Evolutionary conservation across 1,284 basidiomycete species (phyloP).

Genomic region (Ceratobasidium sp.): DNA sequence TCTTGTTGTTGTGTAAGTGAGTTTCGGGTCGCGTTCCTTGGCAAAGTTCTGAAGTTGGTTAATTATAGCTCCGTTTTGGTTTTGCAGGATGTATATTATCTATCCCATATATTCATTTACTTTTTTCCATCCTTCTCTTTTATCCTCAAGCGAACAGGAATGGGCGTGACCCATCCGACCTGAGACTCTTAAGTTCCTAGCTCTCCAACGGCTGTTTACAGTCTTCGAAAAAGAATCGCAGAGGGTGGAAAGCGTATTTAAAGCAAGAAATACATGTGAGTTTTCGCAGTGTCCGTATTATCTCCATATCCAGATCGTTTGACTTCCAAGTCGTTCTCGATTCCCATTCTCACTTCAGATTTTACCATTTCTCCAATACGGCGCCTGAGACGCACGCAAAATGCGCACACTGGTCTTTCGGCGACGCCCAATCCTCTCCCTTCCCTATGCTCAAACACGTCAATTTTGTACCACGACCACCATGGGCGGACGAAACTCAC

Average conservation of each 20-base stretch:
- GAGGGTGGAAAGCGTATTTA: too few species aligned
- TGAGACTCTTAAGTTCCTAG: too few species aligned
- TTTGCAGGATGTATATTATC: background rate
- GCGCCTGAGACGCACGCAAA: constrained; percentile 66
- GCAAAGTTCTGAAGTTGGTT: background rate
- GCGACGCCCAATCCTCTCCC: constrained; percentile 68
- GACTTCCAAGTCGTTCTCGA: background rate
- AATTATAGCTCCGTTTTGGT: background rate
- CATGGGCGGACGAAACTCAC: constrained; percentile 54
- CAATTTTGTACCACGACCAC: background rate
- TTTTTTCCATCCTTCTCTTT: background rate
- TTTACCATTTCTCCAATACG: constrained; percentile 47
- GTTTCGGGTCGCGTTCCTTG: background rate
- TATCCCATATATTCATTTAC: background rate
- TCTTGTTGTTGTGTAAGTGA: background rate
- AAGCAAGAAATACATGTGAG: too few species aligned
- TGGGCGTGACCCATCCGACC: too few species aligned
- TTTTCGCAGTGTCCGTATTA: too few species aligned
- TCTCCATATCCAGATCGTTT: too few species aligned
- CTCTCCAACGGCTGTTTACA: too few species aligned
- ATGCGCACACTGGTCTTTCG: constrained; percentile 70
- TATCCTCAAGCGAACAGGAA: too few species aligned
- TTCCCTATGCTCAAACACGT: constrained; percentile 56
- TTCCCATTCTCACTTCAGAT: background rate
- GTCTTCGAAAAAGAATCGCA: too few species aligned